Evolutionary conservation across 306 rosid genomes (phyloP).

Genomic region (Lathyrus sativus): DNA sequence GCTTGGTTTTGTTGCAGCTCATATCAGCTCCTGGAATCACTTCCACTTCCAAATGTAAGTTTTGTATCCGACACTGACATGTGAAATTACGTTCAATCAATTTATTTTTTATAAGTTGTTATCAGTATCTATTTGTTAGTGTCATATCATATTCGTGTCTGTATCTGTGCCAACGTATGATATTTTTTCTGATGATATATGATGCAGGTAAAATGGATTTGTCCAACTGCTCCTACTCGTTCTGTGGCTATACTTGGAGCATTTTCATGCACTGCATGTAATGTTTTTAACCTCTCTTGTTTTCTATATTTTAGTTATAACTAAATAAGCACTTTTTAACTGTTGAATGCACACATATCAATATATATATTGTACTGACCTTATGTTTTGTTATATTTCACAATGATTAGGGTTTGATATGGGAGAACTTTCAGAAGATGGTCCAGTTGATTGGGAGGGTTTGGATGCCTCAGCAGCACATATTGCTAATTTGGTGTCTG

Average conservation of each 20-base stretch:
- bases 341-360: background rate
- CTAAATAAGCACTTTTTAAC: background rate
- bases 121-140: background rate
- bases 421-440: slow-evolving; percentile 83
- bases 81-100: background rate
- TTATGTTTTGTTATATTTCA: slow-evolving; percentile 15
- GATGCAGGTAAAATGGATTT: slow-evolving; percentile 91
- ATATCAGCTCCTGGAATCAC: slow-evolving; percentile 83
- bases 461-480: slow-evolving; percentile 89
- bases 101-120: background rate
- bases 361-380: background rate
- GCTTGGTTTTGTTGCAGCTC: slow-evolving; percentile 62
- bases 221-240: slow-evolving; percentile 94
- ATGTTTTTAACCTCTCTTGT: slow-evolving; percentile 34
- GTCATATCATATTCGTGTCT: too few relatives aligned
- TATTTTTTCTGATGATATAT: slow-evolving; percentile 34
- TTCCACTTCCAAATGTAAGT: slow-evolving; percentile 86
- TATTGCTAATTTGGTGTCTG: slow-evolving; percentile 76
- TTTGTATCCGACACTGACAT: background rate
- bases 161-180: too few relatives aligned
- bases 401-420: slow-evolving; percentile 74
- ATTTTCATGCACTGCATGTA: slow-evolving; percentile 88
- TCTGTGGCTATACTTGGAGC: slow-evolving; percentile 81
- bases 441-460: slow-evolving; percentile 92
- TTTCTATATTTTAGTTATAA: background rate